Conservation (phyloP, 2,329 filamentous ascomycete species). For the Ophiostoma quercus region DNA sequence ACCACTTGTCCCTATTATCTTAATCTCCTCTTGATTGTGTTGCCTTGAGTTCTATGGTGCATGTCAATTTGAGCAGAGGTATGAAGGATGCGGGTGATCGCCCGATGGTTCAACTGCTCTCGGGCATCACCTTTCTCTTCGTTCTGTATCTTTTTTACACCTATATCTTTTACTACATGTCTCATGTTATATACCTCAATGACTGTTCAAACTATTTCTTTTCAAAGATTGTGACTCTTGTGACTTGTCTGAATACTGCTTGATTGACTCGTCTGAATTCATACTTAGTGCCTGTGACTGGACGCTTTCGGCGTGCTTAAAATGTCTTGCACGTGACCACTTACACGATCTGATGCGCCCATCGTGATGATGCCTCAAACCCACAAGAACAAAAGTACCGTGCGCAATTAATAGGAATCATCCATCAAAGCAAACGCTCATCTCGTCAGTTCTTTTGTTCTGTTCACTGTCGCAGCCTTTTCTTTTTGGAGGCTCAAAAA, state of each 20-base stretch:
- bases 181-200: not conserved
- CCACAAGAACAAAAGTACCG: not conserved
- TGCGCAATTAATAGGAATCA: not conserved
- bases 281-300: not conserved
- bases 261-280: not conserved
- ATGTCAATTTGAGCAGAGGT: not conserved
- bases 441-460: too few species aligned
- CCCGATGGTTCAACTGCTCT: not conserved
- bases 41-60: not conserved
- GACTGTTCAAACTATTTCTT: not conserved
- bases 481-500: not conserved
- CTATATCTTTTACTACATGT: not conserved
- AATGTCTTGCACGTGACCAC: conserved; percentile 12
- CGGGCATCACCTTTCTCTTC: not conserved
- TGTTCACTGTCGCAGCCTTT: too few species aligned
- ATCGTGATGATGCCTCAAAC: not conserved
- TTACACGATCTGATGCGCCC: not conserved
- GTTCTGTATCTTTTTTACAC: conserved; percentile 1
- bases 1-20: conserved; percentile 4
- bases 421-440: not conserved
- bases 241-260: not conserved
- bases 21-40: not conserved
- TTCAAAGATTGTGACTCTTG: too few species aligned
- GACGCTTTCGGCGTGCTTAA: not conserved
- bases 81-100: not conserved